Conservation (phyloP, 495 filamentous ascomycete genomes). For the Trichoderma virens region DNA sequence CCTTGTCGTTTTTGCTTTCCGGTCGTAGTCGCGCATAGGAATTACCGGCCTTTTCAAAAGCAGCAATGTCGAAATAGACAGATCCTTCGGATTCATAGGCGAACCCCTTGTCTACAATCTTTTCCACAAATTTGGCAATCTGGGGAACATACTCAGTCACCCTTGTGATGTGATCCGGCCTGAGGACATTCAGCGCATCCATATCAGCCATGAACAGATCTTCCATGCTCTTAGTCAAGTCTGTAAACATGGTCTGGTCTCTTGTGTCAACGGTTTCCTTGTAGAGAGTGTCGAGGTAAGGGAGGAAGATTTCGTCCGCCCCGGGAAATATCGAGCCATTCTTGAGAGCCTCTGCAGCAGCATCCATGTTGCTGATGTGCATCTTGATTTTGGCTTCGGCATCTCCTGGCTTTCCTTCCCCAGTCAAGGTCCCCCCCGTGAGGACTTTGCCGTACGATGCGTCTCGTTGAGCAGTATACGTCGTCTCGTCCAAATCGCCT, state of each 20-base stretch:
- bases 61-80: conserved; percentile 87
- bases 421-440: conserved; percentile 52
- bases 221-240: conserved; percentile 76
- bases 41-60: conserved; percentile 79
- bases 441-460: conserved; percentile 58
- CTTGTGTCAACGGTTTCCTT: conserved; percentile 65
- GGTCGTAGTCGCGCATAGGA: conserved; percentile 81
- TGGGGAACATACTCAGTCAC: conserved; percentile 85
- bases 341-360: conserved; percentile 51
- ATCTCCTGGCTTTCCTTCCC: conserved; percentile 54
- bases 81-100: conserved; percentile 82
- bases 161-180: conserved; percentile 72
- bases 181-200: conserved; percentile 73
- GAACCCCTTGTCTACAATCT: conserved; percentile 75
- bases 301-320: conserved; percentile 63
- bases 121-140: conserved; percentile 63
- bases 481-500: conserved; percentile 34
- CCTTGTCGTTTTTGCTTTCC: conserved; percentile 76
- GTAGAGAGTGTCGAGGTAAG: conserved; percentile 74
- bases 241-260: conserved; percentile 64
- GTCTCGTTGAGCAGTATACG: conserved; percentile 48
- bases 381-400: conserved; percentile 84
- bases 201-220: conserved; percentile 78
- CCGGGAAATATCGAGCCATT: conserved; percentile 34
- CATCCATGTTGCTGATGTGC: conserved; percentile 72